Evolutionary conservation across 2,329 filamentous ascomycete species (phyloP).

Genomic region (Pseudocercospora eumusae): DNA sequence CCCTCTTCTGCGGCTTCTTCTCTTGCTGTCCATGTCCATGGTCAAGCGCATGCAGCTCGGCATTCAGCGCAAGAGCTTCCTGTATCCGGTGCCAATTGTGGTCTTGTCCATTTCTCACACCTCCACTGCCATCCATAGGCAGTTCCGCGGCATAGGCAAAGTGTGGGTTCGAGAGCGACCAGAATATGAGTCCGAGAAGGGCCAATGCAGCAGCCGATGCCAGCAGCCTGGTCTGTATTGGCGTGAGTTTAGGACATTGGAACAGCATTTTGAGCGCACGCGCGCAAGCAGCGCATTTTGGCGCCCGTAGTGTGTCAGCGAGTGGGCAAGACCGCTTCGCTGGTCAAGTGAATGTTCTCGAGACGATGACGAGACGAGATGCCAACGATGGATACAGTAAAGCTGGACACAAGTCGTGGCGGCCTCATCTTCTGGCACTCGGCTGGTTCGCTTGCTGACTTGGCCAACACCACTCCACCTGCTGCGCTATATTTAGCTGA

Average conservation of each 20-base stretch:
- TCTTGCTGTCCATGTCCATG: conserved; percentile 37
- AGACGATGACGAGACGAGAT: no score
- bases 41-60: conserved; percentile 28
- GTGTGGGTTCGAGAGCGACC: conserved; percentile 60
- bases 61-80: conserved; percentile 34
- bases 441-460: background rate
- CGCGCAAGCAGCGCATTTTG: conserved; percentile 9
- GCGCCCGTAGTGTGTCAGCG: background rate
- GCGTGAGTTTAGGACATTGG: conserved; percentile 59
- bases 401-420: background rate
- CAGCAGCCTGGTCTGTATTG: conserved; percentile 70
- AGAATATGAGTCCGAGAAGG: conserved; percentile 61
- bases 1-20: conserved; percentile 39
- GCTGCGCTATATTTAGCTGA: conserved; percentile 3
- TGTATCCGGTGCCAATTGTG: conserved; percentile 52
- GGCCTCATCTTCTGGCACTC: background rate
- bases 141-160: conserved; percentile 65
- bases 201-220: conserved; percentile 65
- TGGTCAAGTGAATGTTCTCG: background rate
- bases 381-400: no score
- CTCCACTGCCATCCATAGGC: conserved; percentile 33
- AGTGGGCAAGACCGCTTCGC: background rate
- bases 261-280: conserved; percentile 30
- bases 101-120: conserved; percentile 46
- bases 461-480: background rate